A percentile compares a stretch with the other conserved stretches of the same genome.
These are phyloP conservation scores for Entamoeba invadens DNA, from an alignment of 208 protist genomes.

Conservation along the genomic window DNA sequence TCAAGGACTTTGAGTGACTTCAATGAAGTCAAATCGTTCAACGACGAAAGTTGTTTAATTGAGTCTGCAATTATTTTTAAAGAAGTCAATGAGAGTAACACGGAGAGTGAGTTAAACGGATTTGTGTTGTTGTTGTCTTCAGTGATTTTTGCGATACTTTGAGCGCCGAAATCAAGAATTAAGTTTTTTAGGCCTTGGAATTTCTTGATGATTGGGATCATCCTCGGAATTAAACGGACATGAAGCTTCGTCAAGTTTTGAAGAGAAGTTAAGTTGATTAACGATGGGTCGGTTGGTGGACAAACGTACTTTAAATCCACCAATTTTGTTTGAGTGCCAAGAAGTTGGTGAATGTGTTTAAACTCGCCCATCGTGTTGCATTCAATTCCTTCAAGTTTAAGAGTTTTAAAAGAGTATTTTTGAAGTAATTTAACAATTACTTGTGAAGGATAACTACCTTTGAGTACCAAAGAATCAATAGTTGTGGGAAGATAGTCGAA, in stretches of 20 bases:
- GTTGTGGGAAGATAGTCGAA: neutral
- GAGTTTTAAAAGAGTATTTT: neutral
- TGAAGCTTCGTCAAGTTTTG: neutral
- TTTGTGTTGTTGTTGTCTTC: neutral
- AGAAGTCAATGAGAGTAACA: neutral
- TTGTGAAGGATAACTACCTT: neutral
- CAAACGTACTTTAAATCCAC: neutral
- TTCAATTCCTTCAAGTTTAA: neutral
- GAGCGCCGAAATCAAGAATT: neutral
- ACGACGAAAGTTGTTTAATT: neutral
- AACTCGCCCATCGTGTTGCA: neutral
- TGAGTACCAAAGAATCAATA: neutral
- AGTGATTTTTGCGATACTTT: neutral
- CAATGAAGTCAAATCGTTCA: neutral
- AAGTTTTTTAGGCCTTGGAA: neutral
- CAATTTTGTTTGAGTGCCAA: neutral
- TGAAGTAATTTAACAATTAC: neutral
- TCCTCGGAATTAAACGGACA: neutral
- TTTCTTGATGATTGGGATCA: neutral
- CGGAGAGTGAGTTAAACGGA: neutral
- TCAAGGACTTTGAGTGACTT: neutral
- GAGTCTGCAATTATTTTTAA: neutral
- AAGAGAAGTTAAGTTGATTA: neutral
- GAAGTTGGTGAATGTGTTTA: neutral
- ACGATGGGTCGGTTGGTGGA: neutral